Evolutionary conservation across 345 rosid genomes (phyloP), one percentile per base, ranked within the genome.

Genomic region (Acer campestre): DNA sequence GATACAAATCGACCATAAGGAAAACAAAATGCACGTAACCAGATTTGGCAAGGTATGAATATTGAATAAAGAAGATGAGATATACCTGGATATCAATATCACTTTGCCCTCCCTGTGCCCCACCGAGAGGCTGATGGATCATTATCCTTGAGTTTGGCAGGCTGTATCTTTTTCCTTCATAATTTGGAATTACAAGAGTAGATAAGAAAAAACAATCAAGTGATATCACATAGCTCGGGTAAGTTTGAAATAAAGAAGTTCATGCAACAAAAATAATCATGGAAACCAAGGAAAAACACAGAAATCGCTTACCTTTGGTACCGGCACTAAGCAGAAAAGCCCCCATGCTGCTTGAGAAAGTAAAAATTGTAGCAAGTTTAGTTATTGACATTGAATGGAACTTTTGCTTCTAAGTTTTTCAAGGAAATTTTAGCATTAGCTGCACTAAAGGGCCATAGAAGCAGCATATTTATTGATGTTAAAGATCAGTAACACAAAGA

Each of bases 101-200:
- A 53, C 86, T 78, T 73, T 85, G 89, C 79, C 82, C 82, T 77
- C 92, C 92, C 71, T 87, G 90, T 73, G 86, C 89, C 72, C 90
- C 92, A 72, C 89, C 92, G 68, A 87, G 85, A 35, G 90, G 92
- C 77, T 89, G 92, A 80, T 89, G 92, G 81, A 89, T 89, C 90
- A 89, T 87, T 78, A 89, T 87, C 79, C 92, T 83, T 61, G 90
- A 80, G 80, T 86, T 89, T 46, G 90, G 89, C 68, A 89, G 73
- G 79, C 92, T 89, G 78, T 82, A 87, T 42, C 90, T 81, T 79
- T 89, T 89, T 64, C 90, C 92, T 87, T 62, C 61, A 71, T 46
- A 65, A 35, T 71, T 49, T 18, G 40, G 48, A 38, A 70, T 35
- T 25, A 56, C 49, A 35, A 67, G 16, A 2, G 5, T 5, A 51